Evolutionary conservation across 1,139 yeast species (phyloP).

Genomic region (Yamadazyma diddensiae): DNA sequence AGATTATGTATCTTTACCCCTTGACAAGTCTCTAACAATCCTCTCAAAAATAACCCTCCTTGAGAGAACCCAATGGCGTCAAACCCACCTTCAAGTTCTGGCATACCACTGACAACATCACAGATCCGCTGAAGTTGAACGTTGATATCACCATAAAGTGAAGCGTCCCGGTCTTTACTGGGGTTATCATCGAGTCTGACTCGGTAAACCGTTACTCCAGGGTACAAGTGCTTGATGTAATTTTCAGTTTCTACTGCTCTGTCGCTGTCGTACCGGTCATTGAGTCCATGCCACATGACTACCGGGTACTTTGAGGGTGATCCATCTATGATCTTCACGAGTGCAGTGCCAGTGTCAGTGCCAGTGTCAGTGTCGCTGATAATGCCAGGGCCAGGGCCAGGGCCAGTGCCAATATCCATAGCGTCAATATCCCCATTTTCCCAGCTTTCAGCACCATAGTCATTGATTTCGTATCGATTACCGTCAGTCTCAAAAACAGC

Average conservation of each 20-base stretch:
- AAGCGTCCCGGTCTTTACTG: constrained; percentile 48
- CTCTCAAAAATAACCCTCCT: constrained; percentile 74
- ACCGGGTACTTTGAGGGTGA: too few relatives aligned
- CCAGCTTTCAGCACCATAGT: too few relatives aligned
- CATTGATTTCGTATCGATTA: too few relatives aligned
- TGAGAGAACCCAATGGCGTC: constrained; percentile 81
- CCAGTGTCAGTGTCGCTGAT: too few relatives aligned
- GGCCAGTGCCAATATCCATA: too few relatives aligned
- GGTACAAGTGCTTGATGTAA: constrained; percentile 42
- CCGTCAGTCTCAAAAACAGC: too few relatives aligned
- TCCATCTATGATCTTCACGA: too few relatives aligned
- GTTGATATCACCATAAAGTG: constrained; percentile 62
- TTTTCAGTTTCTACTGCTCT: constrained; percentile 51
- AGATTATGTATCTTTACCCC: constrained; percentile 50
- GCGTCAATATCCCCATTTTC: too few relatives aligned
- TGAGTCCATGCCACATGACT: constrained; percentile 84
- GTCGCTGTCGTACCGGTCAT: constrained; percentile 67
- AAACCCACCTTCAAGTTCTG: constrained; percentile 53
- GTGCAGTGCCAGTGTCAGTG: too few relatives aligned
- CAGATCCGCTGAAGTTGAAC: constrained; percentile 37
- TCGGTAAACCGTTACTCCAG: constrained; percentile 53
- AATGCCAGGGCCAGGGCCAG: too few relatives aligned
- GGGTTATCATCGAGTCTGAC: constrained; percentile 50
- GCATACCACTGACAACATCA: constrained; percentile 32
- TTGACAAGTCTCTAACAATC: constrained; percentile 56